These are phyloP conservation scores for Xerocomellus chrysenteron DNA, from an alignment of 768 basidiomycete species.

Conservation along the genomic window DNA sequence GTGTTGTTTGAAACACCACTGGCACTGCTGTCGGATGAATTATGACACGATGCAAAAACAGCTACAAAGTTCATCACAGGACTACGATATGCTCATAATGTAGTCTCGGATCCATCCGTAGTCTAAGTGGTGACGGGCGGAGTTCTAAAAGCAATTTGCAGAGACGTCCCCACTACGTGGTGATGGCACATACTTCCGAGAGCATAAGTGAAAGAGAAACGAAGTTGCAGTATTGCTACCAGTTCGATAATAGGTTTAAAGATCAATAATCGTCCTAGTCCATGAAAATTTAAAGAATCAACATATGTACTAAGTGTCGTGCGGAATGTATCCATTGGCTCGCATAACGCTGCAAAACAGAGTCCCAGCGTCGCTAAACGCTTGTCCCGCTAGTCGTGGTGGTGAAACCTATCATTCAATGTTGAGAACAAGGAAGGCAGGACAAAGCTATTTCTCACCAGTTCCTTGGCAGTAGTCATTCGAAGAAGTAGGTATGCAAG, in stretches of 20 bases:
- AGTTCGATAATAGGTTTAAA: not conserved
- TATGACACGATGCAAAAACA: not conserved
- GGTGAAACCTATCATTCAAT: slow-evolving; percentile 21
- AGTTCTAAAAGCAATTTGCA: too few relatives aligned
- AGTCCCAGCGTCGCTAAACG: slow-evolving; percentile 13
- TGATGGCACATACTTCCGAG: too few relatives aligned
- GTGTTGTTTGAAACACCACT: not conserved
- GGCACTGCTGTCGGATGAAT: not conserved
- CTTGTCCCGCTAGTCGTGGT: slow-evolving; percentile 33
- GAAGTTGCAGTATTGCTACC: not conserved
- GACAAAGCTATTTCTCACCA: slow-evolving; percentile 20
- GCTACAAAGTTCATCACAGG: not conserved
- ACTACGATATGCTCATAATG: too few relatives aligned
- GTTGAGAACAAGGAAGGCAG: slow-evolving; percentile 1
- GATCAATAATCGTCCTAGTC: slow-evolving; percentile 9
- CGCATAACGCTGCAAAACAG: not conserved
- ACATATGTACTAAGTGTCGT: slow-evolving; percentile 2
- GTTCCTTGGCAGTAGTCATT: slow-evolving; percentile 67
- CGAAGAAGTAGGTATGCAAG: slow-evolving; percentile 76
- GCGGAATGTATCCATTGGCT: not conserved
- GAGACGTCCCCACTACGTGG: too few relatives aligned
- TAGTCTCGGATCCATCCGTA: too few relatives aligned
- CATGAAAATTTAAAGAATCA: not conserved
- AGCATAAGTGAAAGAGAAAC: not conserved
- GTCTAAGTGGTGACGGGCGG: too few relatives aligned